These are phyloP conservation scores for Avena insularis DNA, from an alignment of 176 grass and related monocot genomes.

Conservation along the genomic window DNA sequence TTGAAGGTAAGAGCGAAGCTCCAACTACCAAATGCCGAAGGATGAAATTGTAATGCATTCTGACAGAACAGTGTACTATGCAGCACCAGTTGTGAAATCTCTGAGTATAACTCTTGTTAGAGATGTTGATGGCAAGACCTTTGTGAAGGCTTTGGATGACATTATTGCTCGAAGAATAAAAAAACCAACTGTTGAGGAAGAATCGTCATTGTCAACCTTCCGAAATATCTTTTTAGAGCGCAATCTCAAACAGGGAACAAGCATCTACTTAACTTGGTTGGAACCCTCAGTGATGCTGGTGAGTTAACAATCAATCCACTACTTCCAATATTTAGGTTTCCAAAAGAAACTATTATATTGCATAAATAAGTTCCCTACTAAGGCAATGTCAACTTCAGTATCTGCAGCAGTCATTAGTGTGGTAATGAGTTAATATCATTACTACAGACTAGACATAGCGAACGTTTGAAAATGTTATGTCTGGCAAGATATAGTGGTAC, in stretches of 20 bases:
- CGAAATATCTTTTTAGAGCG: constrained; percentile 65
- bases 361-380: background rate
- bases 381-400: background rate
- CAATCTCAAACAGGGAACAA: constrained; percentile 70
- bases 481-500: background rate
- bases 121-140: constrained; percentile 83
- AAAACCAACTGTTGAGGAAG: constrained; percentile 53
- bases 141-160: constrained; percentile 85
- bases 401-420: background rate
- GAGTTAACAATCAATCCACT: constrained; percentile 29
- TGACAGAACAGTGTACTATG: constrained; percentile 47
- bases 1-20: constrained; percentile 53
- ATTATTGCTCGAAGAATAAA: constrained; percentile 74
- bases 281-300: constrained; percentile 78
- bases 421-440: background rate
- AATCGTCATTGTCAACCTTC: constrained; percentile 70
- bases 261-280: constrained; percentile 78
- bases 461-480: background rate
- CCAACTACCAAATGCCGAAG: background rate
- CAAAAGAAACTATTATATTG: background rate
- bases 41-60: constrained; percentile 21
- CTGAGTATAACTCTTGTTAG: constrained; percentile 82
- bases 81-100: constrained; percentile 78
- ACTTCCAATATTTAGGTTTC: background rate
- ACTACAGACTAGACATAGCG: background rate